These are phyloP conservation scores for Allium sativum DNA, from an alignment of 106 monocot species.

Conservation along the genomic window DNA sequence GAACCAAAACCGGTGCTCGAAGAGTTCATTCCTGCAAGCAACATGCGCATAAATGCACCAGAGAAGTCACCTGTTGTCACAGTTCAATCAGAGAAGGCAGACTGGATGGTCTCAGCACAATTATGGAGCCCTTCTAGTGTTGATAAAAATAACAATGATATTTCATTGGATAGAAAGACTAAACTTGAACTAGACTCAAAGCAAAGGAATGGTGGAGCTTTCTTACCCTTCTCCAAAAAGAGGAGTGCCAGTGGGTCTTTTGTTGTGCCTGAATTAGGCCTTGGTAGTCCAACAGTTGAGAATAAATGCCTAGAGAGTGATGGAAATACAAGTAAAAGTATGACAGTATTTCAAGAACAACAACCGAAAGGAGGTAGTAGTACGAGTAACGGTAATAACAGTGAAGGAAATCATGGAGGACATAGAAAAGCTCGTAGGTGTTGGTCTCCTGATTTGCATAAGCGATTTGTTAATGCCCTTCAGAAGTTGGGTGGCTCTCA, in stretches of 20 bases:
- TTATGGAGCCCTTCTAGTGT: constrained; percentile 44
- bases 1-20: constrained; percentile 44
- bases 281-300: constrained; percentile 21
- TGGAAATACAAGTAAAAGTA: background rate
- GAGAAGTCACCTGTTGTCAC: constrained; percentile 8
- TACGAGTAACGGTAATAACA: background rate
- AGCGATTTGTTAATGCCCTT: constrained; percentile 88
- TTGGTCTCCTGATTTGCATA: constrained; percentile 98
- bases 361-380: background rate
- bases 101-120: constrained; percentile 88
- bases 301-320: constrained; percentile 11
- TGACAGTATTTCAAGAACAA: background rate
- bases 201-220: constrained; percentile 47
- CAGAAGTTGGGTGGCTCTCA: constrained; percentile 86
- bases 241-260: constrained; percentile 2
- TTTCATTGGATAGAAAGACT: background rate
- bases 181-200: constrained; percentile 23
- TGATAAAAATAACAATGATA: background rate
- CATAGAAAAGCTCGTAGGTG: constrained; percentile 82
- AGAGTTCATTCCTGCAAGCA: constrained; percentile 71
- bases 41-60: constrained; percentile 13
- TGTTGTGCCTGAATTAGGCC: constrained; percentile 45
- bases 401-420: constrained; percentile 4
- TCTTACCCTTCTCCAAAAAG: constrained; percentile 77
- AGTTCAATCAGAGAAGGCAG: constrained; percentile 45